These are phyloP conservation scores for Kodamaea derodonti DNA, from an alignment of 1,139 yeast species.

Conservation along the genomic window DNA sequence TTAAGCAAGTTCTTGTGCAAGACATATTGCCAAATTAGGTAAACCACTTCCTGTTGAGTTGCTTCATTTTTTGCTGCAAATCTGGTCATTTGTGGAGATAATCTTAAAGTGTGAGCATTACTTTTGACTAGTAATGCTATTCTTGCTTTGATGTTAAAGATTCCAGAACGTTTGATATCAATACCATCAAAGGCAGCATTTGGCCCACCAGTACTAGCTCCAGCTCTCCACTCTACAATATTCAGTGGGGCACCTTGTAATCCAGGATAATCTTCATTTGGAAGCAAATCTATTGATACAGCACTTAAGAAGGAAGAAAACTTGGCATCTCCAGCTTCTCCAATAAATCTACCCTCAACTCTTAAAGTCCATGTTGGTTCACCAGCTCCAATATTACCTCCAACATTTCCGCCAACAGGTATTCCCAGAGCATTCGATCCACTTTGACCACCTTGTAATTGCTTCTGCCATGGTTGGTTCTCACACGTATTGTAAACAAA, in stretches of 20 bases:
- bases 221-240: slow-evolving; percentile 43
- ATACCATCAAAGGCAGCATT: slow-evolving; percentile 66
- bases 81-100: slow-evolving; percentile 59
- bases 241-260: slow-evolving; percentile 30
- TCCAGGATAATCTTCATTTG: slow-evolving; percentile 39
- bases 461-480: slow-evolving; percentile 90
- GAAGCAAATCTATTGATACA: slow-evolving; percentile 70
- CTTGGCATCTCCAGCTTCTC: slow-evolving; percentile 33
- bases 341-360: slow-evolving; percentile 76
- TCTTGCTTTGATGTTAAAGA: slow-evolving; percentile 59
- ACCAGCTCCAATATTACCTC: not conserved
- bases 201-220: slow-evolving; percentile 7
- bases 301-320: slow-evolving; percentile 83
- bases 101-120: slow-evolving; percentile 56
- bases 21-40: slow-evolving; percentile 84
- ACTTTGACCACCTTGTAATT: slow-evolving; percentile 23
- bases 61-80: slow-evolving; percentile 74
- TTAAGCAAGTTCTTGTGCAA: slow-evolving; percentile 67
- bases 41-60: slow-evolving; percentile 83
- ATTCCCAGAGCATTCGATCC: not conserved
- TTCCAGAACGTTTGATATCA: slow-evolving; percentile 79
- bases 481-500: slow-evolving; percentile 79
- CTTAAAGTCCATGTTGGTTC: slow-evolving; percentile 80
- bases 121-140: slow-evolving; percentile 81
- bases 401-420: not conserved